Evolutionary conservation across 768 basidiomycete species (phyloP).

Genomic region (Gloeostereum incarnatum): DNA sequence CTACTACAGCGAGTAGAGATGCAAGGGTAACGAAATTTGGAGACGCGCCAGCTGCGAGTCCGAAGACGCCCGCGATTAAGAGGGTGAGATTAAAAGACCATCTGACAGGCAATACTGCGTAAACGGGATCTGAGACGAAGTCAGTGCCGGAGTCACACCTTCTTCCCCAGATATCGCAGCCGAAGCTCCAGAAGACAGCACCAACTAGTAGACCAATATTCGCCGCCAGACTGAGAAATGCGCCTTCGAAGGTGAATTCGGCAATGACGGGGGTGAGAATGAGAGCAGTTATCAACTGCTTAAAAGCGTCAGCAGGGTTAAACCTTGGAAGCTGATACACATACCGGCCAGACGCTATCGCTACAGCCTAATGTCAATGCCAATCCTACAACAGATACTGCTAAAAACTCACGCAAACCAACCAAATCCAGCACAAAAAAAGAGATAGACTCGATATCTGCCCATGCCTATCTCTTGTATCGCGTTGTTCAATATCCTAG

Average conservation of each 20-base stretch:
- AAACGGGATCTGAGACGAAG: not conserved
- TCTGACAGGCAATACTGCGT: conserved; percentile 23
- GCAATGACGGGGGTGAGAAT: conserved; percentile 54
- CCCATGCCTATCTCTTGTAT: conserved; percentile 66
- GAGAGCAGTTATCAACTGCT: conserved; percentile 55
- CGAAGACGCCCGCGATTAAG: conserved; percentile 43
- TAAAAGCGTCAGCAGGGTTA: not conserved
- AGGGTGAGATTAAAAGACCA: conserved; percentile 58
- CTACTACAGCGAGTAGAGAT: conserved; percentile 32
- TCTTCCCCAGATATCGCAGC: conserved; percentile 65
- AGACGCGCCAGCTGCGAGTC: conserved; percentile 38
- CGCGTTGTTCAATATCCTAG: conserved; percentile 46
- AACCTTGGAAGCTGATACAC: conserved; percentile 13
- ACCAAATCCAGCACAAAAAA: conserved; percentile 63
- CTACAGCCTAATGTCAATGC: conserved; percentile 20
- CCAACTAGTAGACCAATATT: conserved; percentile 66
- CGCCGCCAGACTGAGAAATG: conserved; percentile 59
- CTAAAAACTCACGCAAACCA: conserved; percentile 65
- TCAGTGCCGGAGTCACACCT: conserved; percentile 23
- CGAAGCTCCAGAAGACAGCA: conserved; percentile 59
- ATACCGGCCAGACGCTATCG: conserved; percentile 67
- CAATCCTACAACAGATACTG: too few relatives aligned
- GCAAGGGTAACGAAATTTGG: conserved; percentile 38
- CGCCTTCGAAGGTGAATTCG: conserved; percentile 56
- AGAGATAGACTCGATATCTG: conserved; percentile 56